Conservation (phyloP, 805 yeast species). For the Starmerella bombicola region DNA sequence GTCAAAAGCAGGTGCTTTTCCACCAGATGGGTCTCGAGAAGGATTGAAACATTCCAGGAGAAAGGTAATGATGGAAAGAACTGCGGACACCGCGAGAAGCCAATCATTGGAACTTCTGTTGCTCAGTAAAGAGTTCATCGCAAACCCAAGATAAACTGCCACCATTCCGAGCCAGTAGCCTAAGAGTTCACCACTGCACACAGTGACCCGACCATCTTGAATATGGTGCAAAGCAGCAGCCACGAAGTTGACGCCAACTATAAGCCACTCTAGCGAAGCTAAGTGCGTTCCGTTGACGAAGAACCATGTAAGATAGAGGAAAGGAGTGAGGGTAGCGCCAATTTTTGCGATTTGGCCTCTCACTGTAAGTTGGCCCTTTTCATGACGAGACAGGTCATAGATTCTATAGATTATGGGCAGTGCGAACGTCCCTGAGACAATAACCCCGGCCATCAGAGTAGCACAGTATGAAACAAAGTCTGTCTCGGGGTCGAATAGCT, state of each 20-base stretch:
- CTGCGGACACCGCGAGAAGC: slow-evolving; percentile 1
- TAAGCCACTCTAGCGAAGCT: slow-evolving; percentile 9
- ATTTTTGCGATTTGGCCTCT: slow-evolving; percentile 18
- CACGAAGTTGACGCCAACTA: slow-evolving; percentile 7
- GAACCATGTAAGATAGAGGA: slow-evolving; percentile 11
- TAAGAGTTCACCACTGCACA: slow-evolving; percentile 19
- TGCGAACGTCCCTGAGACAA: slow-evolving; percentile 6
- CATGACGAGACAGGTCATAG: slow-evolving; percentile 12
- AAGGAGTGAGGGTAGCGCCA: slow-evolving; percentile 13
- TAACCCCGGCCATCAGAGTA: slow-evolving; percentile 13
- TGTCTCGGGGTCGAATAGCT: slow-evolving; percentile 19
- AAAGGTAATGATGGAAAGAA: slow-evolving; percentile 5
- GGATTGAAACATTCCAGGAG: slow-evolving; percentile 12
- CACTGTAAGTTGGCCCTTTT: slow-evolving; percentile 12
- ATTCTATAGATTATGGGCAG: slow-evolving; percentile 14
- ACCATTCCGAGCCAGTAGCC: slow-evolving; percentile 20
- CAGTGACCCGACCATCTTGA: slow-evolving; percentile 24
- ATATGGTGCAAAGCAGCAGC: slow-evolving; percentile 14
- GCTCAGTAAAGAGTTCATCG: slow-evolving; percentile 16
- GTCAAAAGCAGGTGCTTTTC: slow-evolving; percentile 9
- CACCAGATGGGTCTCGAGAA: not conserved
- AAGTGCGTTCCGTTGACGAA: slow-evolving; percentile 6
- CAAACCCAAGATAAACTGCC: slow-evolving; percentile 11
- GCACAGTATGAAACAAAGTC: slow-evolving; percentile 21
- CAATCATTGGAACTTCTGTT: not conserved